Evolutionary conservation across 345 rosid species (phyloP).

Genomic region (Pistacia atlantica): DNA sequence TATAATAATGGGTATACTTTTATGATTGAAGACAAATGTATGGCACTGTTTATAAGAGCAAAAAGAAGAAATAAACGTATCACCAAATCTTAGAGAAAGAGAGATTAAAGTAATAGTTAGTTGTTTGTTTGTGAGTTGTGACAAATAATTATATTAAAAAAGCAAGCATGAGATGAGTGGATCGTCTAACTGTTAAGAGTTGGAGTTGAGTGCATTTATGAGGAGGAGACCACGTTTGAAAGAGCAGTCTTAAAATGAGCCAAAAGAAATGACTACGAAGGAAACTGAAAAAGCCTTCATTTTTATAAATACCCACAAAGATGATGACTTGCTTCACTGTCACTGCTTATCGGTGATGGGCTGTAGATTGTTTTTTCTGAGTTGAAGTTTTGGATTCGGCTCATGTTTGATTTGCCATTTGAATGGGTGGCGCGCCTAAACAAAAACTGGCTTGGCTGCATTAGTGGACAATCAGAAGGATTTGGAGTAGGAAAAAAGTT

Average conservation of each 20-base stretch:
- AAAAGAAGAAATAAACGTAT: background rate
- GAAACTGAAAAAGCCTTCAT: background rate
- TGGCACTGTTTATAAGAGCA: conserved; percentile 6
- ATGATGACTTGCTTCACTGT: conserved; percentile 16
- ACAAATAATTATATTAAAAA: too few relatives aligned
- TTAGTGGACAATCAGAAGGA: conserved; percentile 41
- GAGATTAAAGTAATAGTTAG: background rate
- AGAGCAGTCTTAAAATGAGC: background rate
- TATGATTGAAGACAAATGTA: background rate
- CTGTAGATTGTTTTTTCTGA: background rate
- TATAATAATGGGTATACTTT: background rate
- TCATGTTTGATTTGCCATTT: too few relatives aligned
- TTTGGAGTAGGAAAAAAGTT: conserved; percentile 19
- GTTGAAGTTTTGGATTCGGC: background rate
- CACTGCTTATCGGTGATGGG: conserved; percentile 19
- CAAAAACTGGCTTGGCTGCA: conserved; percentile 11
- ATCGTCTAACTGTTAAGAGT: conserved; percentile 23
- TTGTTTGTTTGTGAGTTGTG: conserved; percentile 23
- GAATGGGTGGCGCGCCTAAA: background rate
- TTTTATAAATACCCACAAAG: conserved; percentile 9
- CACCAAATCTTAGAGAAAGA: background rate
- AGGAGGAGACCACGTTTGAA: conserved; percentile 25
- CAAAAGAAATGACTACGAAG: background rate
- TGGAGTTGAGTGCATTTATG: conserved; percentile 39
- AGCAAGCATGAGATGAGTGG: conserved; percentile 19